Conservation (phyloP, 192 early-diverging fungal species). For the Dimargaris verticillata region DNA sequence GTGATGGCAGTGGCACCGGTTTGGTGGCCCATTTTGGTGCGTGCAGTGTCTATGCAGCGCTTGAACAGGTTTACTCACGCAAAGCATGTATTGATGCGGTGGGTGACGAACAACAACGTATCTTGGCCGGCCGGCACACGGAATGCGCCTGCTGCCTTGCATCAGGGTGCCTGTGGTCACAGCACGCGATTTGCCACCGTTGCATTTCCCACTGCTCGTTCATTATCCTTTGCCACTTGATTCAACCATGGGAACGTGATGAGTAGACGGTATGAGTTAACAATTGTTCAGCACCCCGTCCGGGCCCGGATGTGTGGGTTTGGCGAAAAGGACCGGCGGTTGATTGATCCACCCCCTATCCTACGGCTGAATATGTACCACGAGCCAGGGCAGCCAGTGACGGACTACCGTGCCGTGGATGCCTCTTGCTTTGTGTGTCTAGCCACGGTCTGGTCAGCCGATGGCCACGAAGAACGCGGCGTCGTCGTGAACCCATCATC, state of each 20-base stretch:
- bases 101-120: no score
- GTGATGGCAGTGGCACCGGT: no score
- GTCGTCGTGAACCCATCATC: constrained; percentile 33
- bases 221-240: not conserved
- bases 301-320: constrained; percentile 62
- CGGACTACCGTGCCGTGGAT: no score
- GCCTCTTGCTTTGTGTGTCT: constrained; percentile 24
- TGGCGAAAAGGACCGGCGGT: constrained; percentile 57
- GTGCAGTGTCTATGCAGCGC: no score
- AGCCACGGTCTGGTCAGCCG: constrained; percentile 25
- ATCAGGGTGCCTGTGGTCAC: no score
- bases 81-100: no score
- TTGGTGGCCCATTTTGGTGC: no score
- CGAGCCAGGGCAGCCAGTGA: constrained; percentile 30
- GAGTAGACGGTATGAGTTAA: constrained; percentile 26
- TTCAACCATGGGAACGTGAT: not conserved
- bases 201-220: no score
- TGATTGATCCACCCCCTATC: constrained; percentile 55
- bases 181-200: no score
- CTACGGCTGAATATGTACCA: constrained; percentile 36
- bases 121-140: no score
- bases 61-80: no score
- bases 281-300: constrained; percentile 51
- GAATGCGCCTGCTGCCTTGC: no score
- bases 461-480: constrained; percentile 22